Base-by-base conservation (phyloP, 2,329 filamentous ascomycete genomes). In the Cordyceps cateniannulata region DNA sequence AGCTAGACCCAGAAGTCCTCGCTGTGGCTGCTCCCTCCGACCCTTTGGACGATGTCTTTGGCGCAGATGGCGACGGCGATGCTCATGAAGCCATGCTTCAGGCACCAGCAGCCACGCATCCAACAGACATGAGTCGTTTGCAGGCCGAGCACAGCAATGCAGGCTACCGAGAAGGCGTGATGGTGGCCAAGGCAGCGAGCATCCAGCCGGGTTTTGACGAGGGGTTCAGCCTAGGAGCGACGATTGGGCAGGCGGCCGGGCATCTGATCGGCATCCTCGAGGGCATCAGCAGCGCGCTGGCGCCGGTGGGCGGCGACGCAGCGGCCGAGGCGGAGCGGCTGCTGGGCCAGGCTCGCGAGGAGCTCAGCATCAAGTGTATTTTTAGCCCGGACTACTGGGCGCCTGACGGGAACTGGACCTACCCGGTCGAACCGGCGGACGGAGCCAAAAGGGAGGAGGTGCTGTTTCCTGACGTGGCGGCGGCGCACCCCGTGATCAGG, bases 151-250 rank as follows among this genome's bases (percentile, higher is more conserved):
- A 96, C 72, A 83, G 85, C 57, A 97, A 90, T 8, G 87, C 90
- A 44, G 95, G 95, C 22, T 98, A 98, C 75, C 88, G 93, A 62
- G 93, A 97, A 68, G 95, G 93, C 49, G 83, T 98, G 58, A 82
- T 88, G 0, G 78, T 78, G 3, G 89, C 89, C 35, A 98, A 98
- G 72, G 83, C 84, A 27, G 76, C 81, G 52, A 88, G 86, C 68
- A 85, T 97, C 27, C 95, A 99, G 74, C 80, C 81, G 16, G 93
- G 93, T 0, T 98, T 99, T 70, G 95, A 99, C 71, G 90, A 93
- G 65, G 93, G 93, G 0, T 98, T 92, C 71, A 81, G 85, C 16
- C 79, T 98, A 0, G 95, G 95, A 14, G 93, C 91, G 1, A 86
- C 88, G 56, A 77, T 98, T 32, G 95, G 93, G 0, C 72, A 89